A percentile compares a stretch with the other conserved stretches of the same genome.
Evolutionary conservation across 768 basidiomycete species (phyloP).

Genomic region (Boletales sp.): DNA sequence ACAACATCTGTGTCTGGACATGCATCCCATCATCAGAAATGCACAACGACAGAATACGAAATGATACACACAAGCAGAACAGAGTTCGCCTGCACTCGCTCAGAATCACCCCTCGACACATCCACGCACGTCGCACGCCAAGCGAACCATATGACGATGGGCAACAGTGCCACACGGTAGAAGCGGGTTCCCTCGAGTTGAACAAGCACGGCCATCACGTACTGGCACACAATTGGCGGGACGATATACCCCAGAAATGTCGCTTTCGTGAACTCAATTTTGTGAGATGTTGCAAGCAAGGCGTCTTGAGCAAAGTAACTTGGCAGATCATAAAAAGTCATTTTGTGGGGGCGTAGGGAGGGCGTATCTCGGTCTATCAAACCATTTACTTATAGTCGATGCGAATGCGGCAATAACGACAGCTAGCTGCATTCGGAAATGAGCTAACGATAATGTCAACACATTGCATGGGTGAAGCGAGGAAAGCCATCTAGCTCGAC

Average conservation of each 20-base stretch:
- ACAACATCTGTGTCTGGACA: conserved; percentile 14
- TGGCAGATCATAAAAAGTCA: not conserved
- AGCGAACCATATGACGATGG: conserved; percentile 40
- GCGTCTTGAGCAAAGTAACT: not conserved
- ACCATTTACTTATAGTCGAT: too few species aligned
- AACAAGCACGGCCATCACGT: conserved; percentile 52
- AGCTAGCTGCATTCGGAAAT: too few species aligned
- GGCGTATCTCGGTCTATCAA: not conserved
- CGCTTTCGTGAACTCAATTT: conserved; percentile 8
- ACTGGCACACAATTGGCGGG: conserved; percentile 45
- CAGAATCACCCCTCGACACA: conserved; percentile 16
- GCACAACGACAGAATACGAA: not conserved
- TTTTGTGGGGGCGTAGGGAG: not conserved
- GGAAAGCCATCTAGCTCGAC: too few species aligned
- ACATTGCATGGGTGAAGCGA: too few species aligned
- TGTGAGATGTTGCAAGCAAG: conserved; percentile 5
- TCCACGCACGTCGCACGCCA: conserved; percentile 37
- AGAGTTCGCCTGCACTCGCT: conserved; percentile 12
- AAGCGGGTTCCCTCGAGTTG: conserved; percentile 38
- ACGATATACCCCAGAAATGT: conserved; percentile 35
- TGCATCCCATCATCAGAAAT: not conserved
- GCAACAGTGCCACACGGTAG: conserved; percentile 47
- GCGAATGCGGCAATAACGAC: too few species aligned
- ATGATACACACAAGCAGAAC: conserved; percentile 17
- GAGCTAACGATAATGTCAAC: too few species aligned